A percentile compares a stretch with the other conserved stretches of the same genome.
phyloP scores from a whole-genome alignment of 2,329 filamentous ascomycete species.

The Fusarium bulbicola region DNA sequence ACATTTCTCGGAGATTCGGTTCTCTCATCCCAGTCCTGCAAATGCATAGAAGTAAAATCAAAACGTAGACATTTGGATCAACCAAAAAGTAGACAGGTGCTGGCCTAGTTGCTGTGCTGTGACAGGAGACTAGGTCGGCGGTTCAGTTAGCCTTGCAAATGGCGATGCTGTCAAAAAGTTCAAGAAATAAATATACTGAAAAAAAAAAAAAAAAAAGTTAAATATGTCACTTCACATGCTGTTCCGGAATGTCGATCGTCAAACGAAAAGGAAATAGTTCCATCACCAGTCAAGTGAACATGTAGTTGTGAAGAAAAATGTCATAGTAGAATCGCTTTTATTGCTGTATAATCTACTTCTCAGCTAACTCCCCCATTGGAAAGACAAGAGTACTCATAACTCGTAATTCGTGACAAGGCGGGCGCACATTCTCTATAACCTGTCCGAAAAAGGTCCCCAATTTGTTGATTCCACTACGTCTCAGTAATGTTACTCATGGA shows the following conservation, averaged over 20 bases:
- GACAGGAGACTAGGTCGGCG: conserved; percentile 3
- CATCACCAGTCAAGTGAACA: neutral
- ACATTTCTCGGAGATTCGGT: conserved; percentile 15
- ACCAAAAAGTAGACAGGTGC: conserved; percentile 30
- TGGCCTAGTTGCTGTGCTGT: conserved; percentile 18
- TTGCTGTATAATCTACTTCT: neutral
- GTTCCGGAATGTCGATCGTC: neutral
- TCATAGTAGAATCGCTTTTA: neutral
- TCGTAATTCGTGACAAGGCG: neutral
- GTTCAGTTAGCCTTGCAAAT: conserved; percentile 31
- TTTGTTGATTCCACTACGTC: neutral
- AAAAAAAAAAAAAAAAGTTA: conserved; percentile 1
- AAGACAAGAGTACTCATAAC: neutral
- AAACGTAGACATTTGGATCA: conserved; percentile 33
- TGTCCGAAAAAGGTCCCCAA: neutral
- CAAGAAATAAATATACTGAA: neutral
- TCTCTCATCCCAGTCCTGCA: conserved; percentile 14
- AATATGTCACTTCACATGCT: neutral
- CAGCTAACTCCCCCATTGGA: neutral
- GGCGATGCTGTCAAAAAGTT: conserved; percentile 23
- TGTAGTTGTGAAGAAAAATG: neutral
- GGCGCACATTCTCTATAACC: neutral
- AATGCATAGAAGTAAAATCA: conserved; percentile 29
- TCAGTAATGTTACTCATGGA: conserved; percentile 26
- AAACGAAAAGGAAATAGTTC: too few species aligned